These are phyloP conservation scores for Kodamaea derodonti DNA, from an alignment of 1,139 yeast genomes.

Conservation along the genomic window DNA sequence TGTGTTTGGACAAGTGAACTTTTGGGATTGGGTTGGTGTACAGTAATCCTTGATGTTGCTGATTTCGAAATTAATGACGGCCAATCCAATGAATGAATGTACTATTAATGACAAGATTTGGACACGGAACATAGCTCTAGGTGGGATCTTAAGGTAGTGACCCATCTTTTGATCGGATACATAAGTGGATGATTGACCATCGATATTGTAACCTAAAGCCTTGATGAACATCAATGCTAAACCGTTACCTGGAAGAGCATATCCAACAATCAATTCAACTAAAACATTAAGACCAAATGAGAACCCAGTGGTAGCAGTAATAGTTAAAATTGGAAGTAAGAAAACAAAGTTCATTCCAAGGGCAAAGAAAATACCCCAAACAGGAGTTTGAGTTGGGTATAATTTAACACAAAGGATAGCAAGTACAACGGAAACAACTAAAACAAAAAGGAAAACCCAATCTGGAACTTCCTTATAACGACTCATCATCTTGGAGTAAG, in stretches of 20 bases:
- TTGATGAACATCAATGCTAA: constrained; percentile 35
- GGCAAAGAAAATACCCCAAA: constrained; percentile 31
- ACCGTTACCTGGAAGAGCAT: constrained; percentile 37
- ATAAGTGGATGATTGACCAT: constrained; percentile 58
- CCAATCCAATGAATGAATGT: constrained; percentile 47
- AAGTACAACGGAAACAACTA: constrained; percentile 16
- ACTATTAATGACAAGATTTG: constrained; percentile 46
- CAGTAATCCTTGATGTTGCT: constrained; percentile 47
- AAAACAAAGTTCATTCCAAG: constrained; percentile 33
- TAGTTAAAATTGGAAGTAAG: constrained; percentile 33
- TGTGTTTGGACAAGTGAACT: constrained; percentile 47
- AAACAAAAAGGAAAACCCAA: constrained; percentile 16
- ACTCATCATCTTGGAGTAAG: constrained; percentile 18
- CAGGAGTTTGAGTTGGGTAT: constrained; percentile 36
- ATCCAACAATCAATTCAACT: constrained; percentile 40
- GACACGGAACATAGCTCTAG: constrained; percentile 56
- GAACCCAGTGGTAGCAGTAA: constrained; percentile 37
- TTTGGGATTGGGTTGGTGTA: constrained; percentile 32
- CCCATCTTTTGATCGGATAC: constrained; percentile 55
- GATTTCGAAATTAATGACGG: constrained; percentile 52
- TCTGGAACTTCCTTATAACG: constrained; percentile 22
- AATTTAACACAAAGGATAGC: constrained; percentile 24
- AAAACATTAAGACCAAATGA: constrained; percentile 36
- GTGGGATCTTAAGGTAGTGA: constrained; percentile 59
- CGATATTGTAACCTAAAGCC: constrained; percentile 40